Evolutionary conservation across 345 rosid species (phyloP), one percentile per base, ranked within the genome.

Genomic region (Conringia planisiliqua): DNA sequence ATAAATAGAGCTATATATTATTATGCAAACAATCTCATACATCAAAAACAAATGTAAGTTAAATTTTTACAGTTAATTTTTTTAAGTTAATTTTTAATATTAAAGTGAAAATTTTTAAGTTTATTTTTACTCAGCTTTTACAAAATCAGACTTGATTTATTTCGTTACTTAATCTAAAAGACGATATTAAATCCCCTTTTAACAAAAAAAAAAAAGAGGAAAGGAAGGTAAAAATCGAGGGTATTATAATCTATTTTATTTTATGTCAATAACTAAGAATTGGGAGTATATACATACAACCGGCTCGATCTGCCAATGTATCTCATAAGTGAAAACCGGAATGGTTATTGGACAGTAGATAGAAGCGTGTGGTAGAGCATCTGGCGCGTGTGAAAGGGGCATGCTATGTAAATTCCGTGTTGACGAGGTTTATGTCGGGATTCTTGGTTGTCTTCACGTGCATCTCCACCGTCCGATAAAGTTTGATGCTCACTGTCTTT

Each of bases 381-480:
- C 35, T 43, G 75, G 50, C 75, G 61, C 75, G 71, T 71, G 65
- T 17, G 75, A 44, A 42, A 63, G 66, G 30, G 52, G 76, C 80
- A 57, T 26, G 63, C 3, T 47, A 14, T 55, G 65, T 74, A 51
- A 82, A 74, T 78, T 69, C 80, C 86, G 81, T 74, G 90, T 81
- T 79, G 88, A 88, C 90, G 82, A 81, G 84, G 82, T 82, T 70
- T 22, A 47, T 83, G 90, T 88, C 85, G 82, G 87, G 78, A 74
- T 83, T 78, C 84, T 60, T 48, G 76, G 76, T 79, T 82, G 88
- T 80, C 84, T 72, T 83, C 85, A 85, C 86, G 82, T 84, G 81
- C 69, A 58, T 58, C 58, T 80, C 73, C 79, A 78, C 89, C 86
- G 83, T 64, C 82, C 83, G 78, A 63, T 68, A 58, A 67, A 51